Conservation (phyloP, 2,329 filamentous ascomycete species). For the Beauveria medogensis region DNA sequence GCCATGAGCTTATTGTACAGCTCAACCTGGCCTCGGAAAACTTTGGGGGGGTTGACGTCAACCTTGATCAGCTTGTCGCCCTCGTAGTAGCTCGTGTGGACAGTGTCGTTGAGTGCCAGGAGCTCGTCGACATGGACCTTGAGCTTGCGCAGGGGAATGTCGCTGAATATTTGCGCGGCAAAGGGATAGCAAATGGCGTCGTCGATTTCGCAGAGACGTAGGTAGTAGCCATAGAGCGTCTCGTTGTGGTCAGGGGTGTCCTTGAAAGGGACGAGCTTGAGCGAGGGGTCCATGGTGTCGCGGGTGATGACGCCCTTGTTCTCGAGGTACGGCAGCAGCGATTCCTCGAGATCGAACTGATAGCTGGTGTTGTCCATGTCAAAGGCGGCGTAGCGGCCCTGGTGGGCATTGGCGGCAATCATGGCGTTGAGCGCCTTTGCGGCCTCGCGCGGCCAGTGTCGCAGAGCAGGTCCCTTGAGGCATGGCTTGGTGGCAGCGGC, state of each 20-base stretch:
- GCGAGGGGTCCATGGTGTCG: slow-evolving; percentile 30
- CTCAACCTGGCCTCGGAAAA: slow-evolving; percentile 33
- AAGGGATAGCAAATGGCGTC: slow-evolving; percentile 35
- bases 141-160: slow-evolving; percentile 34
- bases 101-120: slow-evolving; percentile 32
- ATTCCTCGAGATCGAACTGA: slow-evolving; percentile 34
- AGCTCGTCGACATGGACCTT: slow-evolving; percentile 40
- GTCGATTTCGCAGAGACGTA: slow-evolving; percentile 34
- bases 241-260: slow-evolving; percentile 30
- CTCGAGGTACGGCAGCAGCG: slow-evolving; percentile 34
- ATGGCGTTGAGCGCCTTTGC: slow-evolving; percentile 28
- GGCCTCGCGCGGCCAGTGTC: slow-evolving; percentile 29
- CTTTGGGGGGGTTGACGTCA: slow-evolving; percentile 25
- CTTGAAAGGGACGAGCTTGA: slow-evolving; percentile 34
- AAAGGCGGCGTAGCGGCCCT: slow-evolving; percentile 31
- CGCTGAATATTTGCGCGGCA: slow-evolving; percentile 33
- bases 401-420: slow-evolving; percentile 30
- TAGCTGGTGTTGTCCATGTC: slow-evolving; percentile 40
- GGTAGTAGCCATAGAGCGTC: slow-evolving; percentile 37
- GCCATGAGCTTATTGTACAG: slow-evolving; percentile 35
- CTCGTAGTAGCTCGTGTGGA: slow-evolving; percentile 29
- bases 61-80: slow-evolving; percentile 22
- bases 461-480: slow-evolving; percentile 15
- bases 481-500: slow-evolving; percentile 2
- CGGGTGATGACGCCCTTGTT: slow-evolving; percentile 32